Conservation (phyloP, 257 asterid genomes). For the Solanum pinnatisectum region DNA sequence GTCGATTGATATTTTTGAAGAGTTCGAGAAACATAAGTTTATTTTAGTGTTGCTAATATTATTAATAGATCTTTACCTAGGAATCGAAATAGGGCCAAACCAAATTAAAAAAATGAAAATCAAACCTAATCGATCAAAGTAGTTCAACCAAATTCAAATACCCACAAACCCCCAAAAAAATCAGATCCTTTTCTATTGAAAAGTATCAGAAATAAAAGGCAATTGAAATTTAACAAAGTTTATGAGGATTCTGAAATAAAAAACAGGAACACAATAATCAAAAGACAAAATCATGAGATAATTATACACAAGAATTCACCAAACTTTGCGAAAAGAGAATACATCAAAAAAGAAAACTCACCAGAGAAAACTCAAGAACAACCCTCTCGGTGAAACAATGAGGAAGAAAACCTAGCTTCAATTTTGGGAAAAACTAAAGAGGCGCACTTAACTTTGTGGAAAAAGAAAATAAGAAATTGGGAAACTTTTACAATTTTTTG, state of each 20-base stretch:
- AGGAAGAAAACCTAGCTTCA: background rate
- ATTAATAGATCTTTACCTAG: background rate
- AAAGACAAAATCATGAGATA: background rate
- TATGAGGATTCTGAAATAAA: no score
- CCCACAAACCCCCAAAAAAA: background rate
- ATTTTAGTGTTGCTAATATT: background rate
- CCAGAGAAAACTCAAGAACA: background rate
- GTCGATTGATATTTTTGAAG: background rate
- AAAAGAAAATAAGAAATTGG: no score
- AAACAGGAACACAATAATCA: background rate
- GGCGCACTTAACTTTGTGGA: background rate
- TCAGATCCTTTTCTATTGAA: background rate
- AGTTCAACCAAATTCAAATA: background rate
- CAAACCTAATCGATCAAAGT: background rate
- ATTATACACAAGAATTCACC: background rate
- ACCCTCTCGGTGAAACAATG: background rate
- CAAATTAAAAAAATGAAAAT: no score
- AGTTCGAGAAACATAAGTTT: no score
- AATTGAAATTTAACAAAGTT: background rate
- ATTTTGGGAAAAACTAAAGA: background rate
- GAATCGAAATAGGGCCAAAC: background rate
- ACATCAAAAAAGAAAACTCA: background rate
- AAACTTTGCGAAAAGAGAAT: background rate
- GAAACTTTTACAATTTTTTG: background rate
- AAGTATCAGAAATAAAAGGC: background rate